phyloP scores from a whole-genome alignment of 2,329 filamentous ascomycete genomes.

The Truncatella angustata region DNA sequence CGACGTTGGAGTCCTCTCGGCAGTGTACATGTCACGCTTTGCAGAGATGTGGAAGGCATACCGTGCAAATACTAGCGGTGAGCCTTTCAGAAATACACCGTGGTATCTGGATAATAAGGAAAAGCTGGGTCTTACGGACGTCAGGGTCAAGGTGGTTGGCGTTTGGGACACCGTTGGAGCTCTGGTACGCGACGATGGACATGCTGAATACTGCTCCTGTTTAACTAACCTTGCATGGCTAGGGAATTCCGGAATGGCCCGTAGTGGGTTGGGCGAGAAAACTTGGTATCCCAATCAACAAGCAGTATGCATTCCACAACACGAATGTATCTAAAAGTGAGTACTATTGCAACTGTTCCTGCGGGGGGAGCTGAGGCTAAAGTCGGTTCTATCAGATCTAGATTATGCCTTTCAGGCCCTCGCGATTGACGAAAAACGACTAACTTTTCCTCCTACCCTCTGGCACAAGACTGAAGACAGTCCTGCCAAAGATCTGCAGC shows the following conservation, averaged over 20 bases:
- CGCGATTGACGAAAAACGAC: slow-evolving; percentile 55
- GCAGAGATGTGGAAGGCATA: slow-evolving; percentile 17
- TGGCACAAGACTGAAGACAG: slow-evolving; percentile 42
- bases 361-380: background rate
- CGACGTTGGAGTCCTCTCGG: slow-evolving; percentile 49
- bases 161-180: slow-evolving; percentile 51
- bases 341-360: background rate
- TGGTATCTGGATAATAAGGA: background rate
- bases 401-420: slow-evolving; percentile 60
- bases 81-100: background rate
- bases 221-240: background rate
- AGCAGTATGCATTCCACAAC: background rate
- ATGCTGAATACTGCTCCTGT: background rate
- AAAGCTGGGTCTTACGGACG: background rate
- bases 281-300: slow-evolving; percentile 33
- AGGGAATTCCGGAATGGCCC: background rate
- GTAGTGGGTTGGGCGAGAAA: slow-evolving; percentile 13
- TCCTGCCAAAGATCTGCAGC: slow-evolving; percentile 40
- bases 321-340: background rate
- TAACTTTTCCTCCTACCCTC: slow-evolving; percentile 53
- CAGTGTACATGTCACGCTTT: slow-evolving; percentile 52
- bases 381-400: slow-evolving; percentile 34
- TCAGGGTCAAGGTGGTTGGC: slow-evolving; percentile 46
- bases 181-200: background rate
- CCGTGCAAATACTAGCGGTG: background rate